phyloP scores from a whole-genome alignment of 805 yeast species.

The Millerozyma acaciae region DNA sequence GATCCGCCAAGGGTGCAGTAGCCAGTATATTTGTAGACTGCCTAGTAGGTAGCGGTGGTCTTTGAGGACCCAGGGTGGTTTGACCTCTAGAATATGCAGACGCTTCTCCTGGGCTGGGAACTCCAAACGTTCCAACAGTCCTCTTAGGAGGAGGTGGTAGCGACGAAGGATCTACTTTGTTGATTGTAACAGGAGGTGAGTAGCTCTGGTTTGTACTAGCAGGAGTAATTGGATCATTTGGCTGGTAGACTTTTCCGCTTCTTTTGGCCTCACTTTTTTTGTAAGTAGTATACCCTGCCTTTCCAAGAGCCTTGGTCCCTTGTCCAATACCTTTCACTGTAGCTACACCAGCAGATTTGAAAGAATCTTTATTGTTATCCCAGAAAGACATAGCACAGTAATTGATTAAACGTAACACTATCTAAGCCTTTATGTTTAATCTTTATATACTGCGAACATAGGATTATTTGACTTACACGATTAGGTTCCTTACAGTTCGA shows the following conservation, averaged over 20 bases:
- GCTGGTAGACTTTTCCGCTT: constrained; percentile 17
- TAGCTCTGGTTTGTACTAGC: neutral
- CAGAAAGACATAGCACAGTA: constrained; percentile 25
- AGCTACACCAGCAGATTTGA: constrained; percentile 47
- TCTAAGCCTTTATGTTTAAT: too few relatives aligned
- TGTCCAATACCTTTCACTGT: constrained; percentile 49
- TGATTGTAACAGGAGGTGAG: constrained; percentile 15
- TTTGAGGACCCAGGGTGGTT: too few relatives aligned
- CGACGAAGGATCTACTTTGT: constrained; percentile 22
- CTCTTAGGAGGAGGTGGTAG: constrained; percentile 47
- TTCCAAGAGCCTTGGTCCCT: constrained; percentile 46
- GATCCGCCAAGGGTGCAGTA: too few relatives aligned
- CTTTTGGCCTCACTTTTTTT: constrained; percentile 35
- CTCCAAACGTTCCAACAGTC: constrained; percentile 26
- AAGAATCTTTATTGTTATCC: constrained; percentile 47
- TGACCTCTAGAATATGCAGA: constrained; percentile 7
- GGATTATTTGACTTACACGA: too few relatives aligned
- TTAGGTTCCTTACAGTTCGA: too few relatives aligned
- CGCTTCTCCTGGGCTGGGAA: constrained; percentile 10
- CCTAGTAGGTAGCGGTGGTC: too few relatives aligned
- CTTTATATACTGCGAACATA: too few relatives aligned
- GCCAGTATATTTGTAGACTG: too few relatives aligned
- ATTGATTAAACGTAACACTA: too few relatives aligned
- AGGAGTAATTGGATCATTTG: too few relatives aligned
- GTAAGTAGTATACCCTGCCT: constrained; percentile 50